Conservation (phyloP, 2,329 filamentous ascomycete genomes). For the Lasiodiplodia sp. region DNA sequence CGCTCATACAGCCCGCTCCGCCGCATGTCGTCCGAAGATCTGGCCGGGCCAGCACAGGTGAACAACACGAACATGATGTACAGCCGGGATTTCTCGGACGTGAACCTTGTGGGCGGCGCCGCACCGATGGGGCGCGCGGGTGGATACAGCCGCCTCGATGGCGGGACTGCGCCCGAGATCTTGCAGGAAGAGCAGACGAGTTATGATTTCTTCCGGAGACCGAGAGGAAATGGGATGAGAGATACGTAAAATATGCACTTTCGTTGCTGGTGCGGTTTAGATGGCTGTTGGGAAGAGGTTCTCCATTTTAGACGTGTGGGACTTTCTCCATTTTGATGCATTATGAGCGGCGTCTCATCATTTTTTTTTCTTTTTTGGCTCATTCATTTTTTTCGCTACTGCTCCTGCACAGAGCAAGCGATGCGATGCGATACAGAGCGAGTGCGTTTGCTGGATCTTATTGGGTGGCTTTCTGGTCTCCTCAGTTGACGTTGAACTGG, state of each 20-base stretch:
- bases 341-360: background rate
- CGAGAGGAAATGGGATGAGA: background rate
- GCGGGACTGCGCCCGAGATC: background rate
- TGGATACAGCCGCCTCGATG: slow-evolving; percentile 10
- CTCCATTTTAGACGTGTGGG: background rate
- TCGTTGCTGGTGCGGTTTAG: background rate
- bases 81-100: slow-evolving; percentile 4
- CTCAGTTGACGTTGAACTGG: background rate
- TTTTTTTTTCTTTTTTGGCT: background rate
- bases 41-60: slow-evolving; percentile 4
- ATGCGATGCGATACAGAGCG: background rate
- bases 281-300: background rate
- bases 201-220: slow-evolving; percentile 24
- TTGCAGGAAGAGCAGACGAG: slow-evolving; percentile 22
- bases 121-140: slow-evolving; percentile 26
- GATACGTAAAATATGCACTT: background rate
- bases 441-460: background rate
- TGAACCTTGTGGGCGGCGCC: slow-evolving; percentile 25
- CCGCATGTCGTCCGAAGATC: slow-evolving; percentile 10
- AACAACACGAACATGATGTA: background rate
- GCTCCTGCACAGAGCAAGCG: background rate
- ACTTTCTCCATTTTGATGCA: background rate
- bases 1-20: slow-evolving; percentile 50
- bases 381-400: background rate
- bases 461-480: background rate